phyloP scores from a whole-genome alignment of 2,329 filamentous ascomycete genomes.

The Diaporthe capsici region DNA sequence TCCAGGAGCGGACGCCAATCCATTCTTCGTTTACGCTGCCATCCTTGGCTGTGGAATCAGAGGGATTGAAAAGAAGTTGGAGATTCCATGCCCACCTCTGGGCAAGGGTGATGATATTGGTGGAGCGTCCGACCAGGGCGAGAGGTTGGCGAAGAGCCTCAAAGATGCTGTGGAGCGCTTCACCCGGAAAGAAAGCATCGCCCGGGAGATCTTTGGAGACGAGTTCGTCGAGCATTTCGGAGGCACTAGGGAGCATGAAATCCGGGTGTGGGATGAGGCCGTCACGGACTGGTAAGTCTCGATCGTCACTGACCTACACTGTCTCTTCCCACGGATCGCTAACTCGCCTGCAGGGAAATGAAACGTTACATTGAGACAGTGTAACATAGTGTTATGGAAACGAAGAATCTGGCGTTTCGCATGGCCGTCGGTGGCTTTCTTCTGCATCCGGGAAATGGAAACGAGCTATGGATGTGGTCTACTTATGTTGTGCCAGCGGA shows the following conservation, averaged over 20 bases:
- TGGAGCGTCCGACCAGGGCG: constrained; percentile 77
- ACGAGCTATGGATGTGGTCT: background rate
- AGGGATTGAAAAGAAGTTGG: constrained; percentile 92
- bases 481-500: constrained; percentile 7
- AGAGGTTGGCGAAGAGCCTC: constrained; percentile 85
- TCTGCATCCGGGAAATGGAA: constrained; percentile 11
- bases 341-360: constrained; percentile 72
- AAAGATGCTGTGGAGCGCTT: constrained; percentile 88
- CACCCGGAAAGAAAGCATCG: constrained; percentile 82
- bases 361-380: constrained; percentile 85
- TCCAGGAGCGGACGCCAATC: constrained; percentile 93
- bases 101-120: constrained; percentile 89
- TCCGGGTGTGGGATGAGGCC: constrained; percentile 92
- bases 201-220: constrained; percentile 94
- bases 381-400: constrained; percentile 49
- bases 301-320: background rate
- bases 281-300: constrained; percentile 92
- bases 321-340: background rate
- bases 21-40: constrained; percentile 87
- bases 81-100: constrained; percentile 85
- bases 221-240: constrained; percentile 97
- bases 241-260: constrained; percentile 92
- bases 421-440: background rate
- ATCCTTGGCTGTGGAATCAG: constrained; percentile 91
- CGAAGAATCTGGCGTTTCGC: background rate